These are phyloP conservation scores for Avicennia marina DNA, from an alignment of 257 asterid genomes.

Conservation along the genomic window DNA sequence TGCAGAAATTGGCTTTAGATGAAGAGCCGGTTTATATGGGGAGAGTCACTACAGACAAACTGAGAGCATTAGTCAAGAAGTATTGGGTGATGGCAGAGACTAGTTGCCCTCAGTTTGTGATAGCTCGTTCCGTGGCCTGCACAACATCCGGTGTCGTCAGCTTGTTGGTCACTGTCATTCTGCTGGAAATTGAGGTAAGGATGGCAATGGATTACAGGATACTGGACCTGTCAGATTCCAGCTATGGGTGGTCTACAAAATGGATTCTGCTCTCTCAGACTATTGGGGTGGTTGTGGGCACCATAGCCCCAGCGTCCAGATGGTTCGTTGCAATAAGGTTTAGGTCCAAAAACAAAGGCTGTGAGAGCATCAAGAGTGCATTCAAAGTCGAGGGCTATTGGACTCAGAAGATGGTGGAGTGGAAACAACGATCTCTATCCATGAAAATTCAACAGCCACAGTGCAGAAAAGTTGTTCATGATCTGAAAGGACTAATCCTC, in stretches of 20 bases:
- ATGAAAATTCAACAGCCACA: constrained; percentile 18
- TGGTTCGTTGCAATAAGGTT: constrained; percentile 21
- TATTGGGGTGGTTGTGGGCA: constrained; percentile 30
- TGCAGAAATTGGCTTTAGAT: no score
- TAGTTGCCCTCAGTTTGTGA: constrained; percentile 38
- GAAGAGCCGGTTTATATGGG: no score
- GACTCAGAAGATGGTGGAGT: constrained; percentile 47
- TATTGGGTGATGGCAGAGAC: constrained; percentile 40
- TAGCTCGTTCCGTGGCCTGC: no score
- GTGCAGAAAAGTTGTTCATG: constrained; percentile 27
- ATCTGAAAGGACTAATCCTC: constrained; percentile 24
- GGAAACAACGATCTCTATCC: constrained; percentile 33
- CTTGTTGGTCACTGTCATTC: no score
- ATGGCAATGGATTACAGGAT: constrained; percentile 3
- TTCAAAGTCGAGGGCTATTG: constrained; percentile 33
- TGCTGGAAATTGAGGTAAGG: constrained; percentile 25
- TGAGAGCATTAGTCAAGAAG: no score
- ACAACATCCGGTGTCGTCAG: constrained; percentile 20
- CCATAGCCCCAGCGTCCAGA: constrained; percentile 33
- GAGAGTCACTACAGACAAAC: no score
- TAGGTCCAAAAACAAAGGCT: constrained; percentile 7
- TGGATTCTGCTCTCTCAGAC: constrained; percentile 29
- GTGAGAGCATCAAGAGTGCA: constrained; percentile 1
- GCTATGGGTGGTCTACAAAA: constrained; percentile 36
- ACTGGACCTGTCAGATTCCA: not conserved